These are phyloP conservation scores for Prunella vulgaris DNA, from an alignment of 257 asterid species.

Conservation along the genomic window DNA sequence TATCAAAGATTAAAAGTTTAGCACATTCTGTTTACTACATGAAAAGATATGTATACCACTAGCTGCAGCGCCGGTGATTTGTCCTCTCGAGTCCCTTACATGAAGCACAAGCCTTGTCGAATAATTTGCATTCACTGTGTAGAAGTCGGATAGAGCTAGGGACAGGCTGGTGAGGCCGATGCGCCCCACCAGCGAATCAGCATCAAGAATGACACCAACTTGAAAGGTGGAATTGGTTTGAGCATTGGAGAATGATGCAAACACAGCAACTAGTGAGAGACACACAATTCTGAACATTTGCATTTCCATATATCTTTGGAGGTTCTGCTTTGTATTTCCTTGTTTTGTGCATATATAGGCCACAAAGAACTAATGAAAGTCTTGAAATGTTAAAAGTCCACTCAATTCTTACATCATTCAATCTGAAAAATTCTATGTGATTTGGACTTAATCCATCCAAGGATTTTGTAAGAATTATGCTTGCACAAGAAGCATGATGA, in stretches of 20 bases:
- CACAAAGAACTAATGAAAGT: not conserved
- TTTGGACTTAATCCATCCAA: not conserved
- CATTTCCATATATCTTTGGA: not conserved
- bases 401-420: not conserved
- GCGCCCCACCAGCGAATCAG: slow-evolving; percentile 23
- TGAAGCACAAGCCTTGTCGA: slow-evolving; percentile 24
- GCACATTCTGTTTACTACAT: not conserved
- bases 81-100: slow-evolving; percentile 23
- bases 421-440: not conserved
- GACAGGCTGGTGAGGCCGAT: slow-evolving; percentile 36
- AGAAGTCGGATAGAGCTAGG: slow-evolving; percentile 30
- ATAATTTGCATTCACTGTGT: slow-evolving; percentile 17
- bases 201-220: slow-evolving; percentile 35
- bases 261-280: not conserved
- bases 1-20: not conserved
- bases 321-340: not conserved
- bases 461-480: not conserved
- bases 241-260: slow-evolving; percentile 17
- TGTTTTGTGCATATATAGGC: not conserved
- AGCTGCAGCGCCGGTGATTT: slow-evolving; percentile 31
- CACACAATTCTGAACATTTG: not conserved
- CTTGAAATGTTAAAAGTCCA: not conserved
- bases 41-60: slow-evolving; percentile 14
- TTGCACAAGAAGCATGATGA: not conserved
- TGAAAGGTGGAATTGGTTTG: slow-evolving; percentile 20